Conservation (phyloP, 208 protist species). For the Wallacemonas sp. region DNA sequence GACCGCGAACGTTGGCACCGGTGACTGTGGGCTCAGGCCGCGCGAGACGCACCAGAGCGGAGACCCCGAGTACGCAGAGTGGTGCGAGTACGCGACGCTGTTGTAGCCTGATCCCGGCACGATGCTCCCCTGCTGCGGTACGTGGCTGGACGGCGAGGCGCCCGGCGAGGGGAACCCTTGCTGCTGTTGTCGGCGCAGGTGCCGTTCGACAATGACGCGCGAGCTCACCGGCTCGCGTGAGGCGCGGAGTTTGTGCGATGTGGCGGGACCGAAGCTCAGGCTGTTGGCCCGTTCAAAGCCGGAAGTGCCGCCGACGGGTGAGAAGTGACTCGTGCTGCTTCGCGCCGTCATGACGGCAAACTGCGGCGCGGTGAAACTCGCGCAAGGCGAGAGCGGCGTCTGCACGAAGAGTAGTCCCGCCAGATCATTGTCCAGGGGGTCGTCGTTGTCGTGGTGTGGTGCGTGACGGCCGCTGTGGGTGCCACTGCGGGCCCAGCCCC, state of each 20-base stretch:
- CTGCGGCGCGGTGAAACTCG: conserved; percentile 27
- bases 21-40: neutral
- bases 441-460: neutral
- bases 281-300: neutral
- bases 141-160: too few relatives aligned
- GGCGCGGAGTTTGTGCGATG: neutral
- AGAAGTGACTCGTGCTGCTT: conserved; percentile 6
- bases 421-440: neutral
- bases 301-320: neutral
- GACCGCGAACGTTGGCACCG: neutral
- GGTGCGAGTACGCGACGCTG: neutral
- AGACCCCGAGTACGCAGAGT: neutral
- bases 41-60: neutral
- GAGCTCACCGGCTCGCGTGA: neutral
- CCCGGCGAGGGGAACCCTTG: too few relatives aligned
- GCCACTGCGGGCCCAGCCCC: too few relatives aligned
- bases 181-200: neutral
- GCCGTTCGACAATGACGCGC: neutral
- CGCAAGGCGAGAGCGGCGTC: conserved; percentile 32
- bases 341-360: conserved; percentile 29
- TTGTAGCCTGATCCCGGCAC: too few relatives aligned
- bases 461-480: too few relatives aligned
- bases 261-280: neutral
- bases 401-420: conserved; percentile 9
- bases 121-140: neutral